Percentiles rank a stretch among this genome's conserved stretches.
Evolutionary conservation across 1,284 basidiomycete genomes (phyloP).

Genomic region (Trametes polyzona): DNA sequence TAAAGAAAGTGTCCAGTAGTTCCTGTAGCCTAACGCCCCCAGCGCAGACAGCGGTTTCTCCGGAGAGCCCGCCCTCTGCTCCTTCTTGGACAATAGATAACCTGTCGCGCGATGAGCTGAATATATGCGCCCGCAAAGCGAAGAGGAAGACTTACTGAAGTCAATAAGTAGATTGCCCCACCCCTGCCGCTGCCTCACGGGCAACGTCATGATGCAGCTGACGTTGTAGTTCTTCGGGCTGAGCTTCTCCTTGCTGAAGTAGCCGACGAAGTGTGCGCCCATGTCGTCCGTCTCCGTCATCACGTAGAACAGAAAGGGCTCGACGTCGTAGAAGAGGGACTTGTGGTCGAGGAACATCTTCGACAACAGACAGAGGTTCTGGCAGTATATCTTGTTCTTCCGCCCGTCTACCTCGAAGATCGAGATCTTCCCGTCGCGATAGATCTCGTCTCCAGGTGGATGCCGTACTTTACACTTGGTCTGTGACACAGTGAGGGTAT

Average conservation of each 20-base stretch:
- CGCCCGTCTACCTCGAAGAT: conserved; percentile 99
- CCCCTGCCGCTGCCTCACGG: conserved; percentile 91
- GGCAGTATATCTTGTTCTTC: conserved; percentile 99
- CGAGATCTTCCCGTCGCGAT: conserved; percentile 86
- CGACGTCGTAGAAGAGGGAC: conserved; percentile 99
- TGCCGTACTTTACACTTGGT: conserved; percentile 94
- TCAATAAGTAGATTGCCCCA: conserved; percentile 97
- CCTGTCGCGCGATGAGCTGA: conserved; percentile 51
- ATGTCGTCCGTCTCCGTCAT: conserved; percentile 91
- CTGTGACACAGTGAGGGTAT: conserved; percentile 44
- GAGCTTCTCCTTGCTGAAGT: conserved; percentile 99
- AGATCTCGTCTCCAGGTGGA: conserved; percentile 99
- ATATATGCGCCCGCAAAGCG: background rate
- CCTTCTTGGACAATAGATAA: conserved; percentile 96
- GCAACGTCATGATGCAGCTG: conserved; percentile 99
- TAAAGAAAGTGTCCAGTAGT: conserved; percentile 94
- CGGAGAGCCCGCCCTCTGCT: conserved; percentile 85
- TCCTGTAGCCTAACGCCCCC: conserved; percentile 90
- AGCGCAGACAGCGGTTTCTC: conserved; percentile 93
- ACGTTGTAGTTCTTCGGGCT: conserved; percentile 96
- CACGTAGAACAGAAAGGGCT: conserved; percentile 99
- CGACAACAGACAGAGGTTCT: conserved; percentile 97
- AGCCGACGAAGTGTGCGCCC: conserved; percentile 95
- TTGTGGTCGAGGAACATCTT: conserved; percentile 99
- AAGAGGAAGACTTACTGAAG: conserved; percentile 79